phyloP scores from a whole-genome alignment of 352 stramenopile genomes.

The Phytophthora podocarpi region DNA sequence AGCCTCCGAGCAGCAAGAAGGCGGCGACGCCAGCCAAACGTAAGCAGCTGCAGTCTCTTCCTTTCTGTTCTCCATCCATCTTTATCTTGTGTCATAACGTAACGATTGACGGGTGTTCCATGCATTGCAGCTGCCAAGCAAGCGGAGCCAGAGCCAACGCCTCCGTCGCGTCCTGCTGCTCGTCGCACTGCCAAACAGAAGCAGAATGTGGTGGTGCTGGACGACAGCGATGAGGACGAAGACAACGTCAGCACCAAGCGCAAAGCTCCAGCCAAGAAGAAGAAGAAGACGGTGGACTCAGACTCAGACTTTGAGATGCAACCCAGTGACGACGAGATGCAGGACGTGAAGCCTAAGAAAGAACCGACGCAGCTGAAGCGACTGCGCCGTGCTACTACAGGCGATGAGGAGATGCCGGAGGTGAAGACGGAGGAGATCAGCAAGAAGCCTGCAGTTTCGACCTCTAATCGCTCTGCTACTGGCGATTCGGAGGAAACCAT shows the following conservation, averaged over 20 bases:
- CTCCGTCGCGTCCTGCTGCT: conserved; percentile 19
- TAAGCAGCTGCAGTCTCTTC: conserved; percentile 10
- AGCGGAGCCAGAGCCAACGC: conserved; percentile 38
- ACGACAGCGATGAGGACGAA: conserved; percentile 60
- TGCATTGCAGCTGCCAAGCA: conserved; percentile 18
- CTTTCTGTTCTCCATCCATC: neutral
- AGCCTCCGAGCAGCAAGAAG: conserved; percentile 40
- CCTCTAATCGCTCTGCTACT: neutral
- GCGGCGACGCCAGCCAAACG: conserved; percentile 27
- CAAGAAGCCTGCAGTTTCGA: neutral
- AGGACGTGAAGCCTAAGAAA: conserved; percentile 20
- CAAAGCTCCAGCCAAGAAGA: conserved; percentile 37
- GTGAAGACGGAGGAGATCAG: conserved; percentile 11
- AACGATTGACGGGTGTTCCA: conserved; percentile 2
- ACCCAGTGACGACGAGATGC: conserved; percentile 25
- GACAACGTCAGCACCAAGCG: conserved; percentile 24
- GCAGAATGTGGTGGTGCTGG: conserved; percentile 53
- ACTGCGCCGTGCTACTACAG: conserved; percentile 9
- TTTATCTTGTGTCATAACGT: neutral
- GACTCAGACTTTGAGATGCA: conserved; percentile 53
- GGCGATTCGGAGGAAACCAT: conserved; percentile 5
- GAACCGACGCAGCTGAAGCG: conserved; percentile 13
- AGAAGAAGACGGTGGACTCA: conserved; percentile 22
- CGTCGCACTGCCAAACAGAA: conserved; percentile 42
- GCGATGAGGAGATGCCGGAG: conserved; percentile 31